Conservation (phyloP, 2,329 filamentous ascomycete genomes). For the Byssochlamys sp. region DNA sequence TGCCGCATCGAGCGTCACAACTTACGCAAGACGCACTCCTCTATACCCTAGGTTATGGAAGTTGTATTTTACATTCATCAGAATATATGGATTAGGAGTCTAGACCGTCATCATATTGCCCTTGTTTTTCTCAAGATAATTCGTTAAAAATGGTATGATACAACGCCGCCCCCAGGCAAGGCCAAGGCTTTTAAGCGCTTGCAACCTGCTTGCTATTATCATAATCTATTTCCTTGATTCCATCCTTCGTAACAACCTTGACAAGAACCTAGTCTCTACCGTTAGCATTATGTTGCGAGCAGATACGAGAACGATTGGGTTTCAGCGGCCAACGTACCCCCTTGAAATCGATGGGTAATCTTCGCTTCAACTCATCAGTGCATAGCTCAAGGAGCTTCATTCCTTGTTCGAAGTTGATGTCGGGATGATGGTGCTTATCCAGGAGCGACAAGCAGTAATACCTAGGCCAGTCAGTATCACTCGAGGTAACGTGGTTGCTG, state of each 20-base stretch:
- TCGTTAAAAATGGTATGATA: conserved; percentile 20
- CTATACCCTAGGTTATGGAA: neutral
- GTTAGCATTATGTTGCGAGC: neutral
- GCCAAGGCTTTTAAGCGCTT: conserved; percentile 32
- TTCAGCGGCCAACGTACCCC: conserved; percentile 52
- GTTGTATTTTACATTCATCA: neutral
- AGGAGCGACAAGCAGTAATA: conserved; percentile 97
- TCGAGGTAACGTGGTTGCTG: neutral
- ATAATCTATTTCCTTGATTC: conserved; percentile 74
- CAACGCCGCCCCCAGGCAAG: conserved; percentile 19
- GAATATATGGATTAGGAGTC: neutral
- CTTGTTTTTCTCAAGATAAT: conserved; percentile 16
- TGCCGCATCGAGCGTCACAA: neutral
- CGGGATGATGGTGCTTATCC: conserved; percentile 95
- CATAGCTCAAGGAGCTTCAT: conserved; percentile 90
- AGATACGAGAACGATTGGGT: neutral
- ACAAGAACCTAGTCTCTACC: conserved; percentile 43
- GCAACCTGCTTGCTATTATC: conserved; percentile 61
- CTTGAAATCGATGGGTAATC: conserved; percentile 98
- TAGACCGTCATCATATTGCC: conserved; percentile 14
- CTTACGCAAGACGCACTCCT: neutral
- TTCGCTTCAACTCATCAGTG: conserved; percentile 90
- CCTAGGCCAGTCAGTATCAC: conserved; percentile 34
- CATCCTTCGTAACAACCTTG: conserved; percentile 91
- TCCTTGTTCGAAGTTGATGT: conserved; percentile 80